phyloP scores from a whole-genome alignment of 2,329 filamentous ascomycete genomes.

The Tolypocladium tropicale region DNA sequence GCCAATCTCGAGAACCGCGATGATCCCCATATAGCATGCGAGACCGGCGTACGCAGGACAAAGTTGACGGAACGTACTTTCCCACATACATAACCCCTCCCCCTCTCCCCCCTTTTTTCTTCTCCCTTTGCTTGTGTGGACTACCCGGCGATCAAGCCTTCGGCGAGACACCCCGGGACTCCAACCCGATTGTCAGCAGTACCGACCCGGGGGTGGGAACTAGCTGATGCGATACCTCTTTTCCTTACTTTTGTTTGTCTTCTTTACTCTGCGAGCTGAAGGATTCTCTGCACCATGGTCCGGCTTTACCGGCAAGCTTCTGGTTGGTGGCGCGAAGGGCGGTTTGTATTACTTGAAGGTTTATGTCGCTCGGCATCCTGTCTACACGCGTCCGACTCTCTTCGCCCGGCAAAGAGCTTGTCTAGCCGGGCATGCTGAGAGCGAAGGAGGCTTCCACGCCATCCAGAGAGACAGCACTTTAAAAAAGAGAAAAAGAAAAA shows the following conservation, averaged over 20 bases:
- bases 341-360: conserved; percentile 26
- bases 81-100: conserved; percentile 19
- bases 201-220: conserved; percentile 13
- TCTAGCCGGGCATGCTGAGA: not conserved
- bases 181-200: conserved; percentile 12
- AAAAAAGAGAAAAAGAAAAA: conserved; percentile 2
- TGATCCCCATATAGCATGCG: conserved; percentile 20
- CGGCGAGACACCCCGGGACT: conserved; percentile 11
- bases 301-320: conserved; percentile 17
- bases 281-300: conserved; percentile 24
- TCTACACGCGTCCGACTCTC: conserved; percentile 13
- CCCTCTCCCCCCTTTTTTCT: conserved; percentile 9
- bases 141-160: conserved; percentile 11
- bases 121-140: conserved; percentile 2
- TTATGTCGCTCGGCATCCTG: conserved; percentile 17
- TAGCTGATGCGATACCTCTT: conserved; percentile 25
- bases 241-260: conserved; percentile 13
- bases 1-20: conserved; percentile 16
- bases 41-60: conserved; percentile 27
- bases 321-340: conserved; percentile 20
- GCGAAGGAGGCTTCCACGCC: conserved; percentile 2
- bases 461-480: conserved; percentile 4
- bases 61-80: conserved; percentile 28
- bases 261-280: conserved; percentile 14
- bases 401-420: conserved; percentile 1